These are phyloP conservation scores for Camelina hispida DNA, from an alignment of 345 rosid species.

Conservation along the genomic window DNA sequence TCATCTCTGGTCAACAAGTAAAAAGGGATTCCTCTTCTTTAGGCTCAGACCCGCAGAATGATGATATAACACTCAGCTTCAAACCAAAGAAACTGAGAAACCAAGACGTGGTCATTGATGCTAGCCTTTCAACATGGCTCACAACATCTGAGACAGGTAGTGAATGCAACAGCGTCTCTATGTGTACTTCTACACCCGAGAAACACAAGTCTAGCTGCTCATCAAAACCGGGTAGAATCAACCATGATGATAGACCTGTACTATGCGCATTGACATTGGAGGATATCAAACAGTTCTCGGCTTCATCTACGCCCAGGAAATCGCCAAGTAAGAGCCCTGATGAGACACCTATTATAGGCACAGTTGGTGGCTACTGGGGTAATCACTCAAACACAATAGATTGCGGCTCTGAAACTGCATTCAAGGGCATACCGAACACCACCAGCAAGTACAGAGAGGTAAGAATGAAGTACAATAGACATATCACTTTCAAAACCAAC, in stretches of 20 bases:
- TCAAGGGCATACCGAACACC: slow-evolving; percentile 89
- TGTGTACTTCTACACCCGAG: slow-evolving; percentile 45
- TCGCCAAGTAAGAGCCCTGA: slow-evolving; percentile 86
- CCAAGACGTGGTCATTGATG: slow-evolving; percentile 66
- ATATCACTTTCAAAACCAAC: neutral
- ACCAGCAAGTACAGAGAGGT: slow-evolving; percentile 96
- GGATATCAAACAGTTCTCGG: slow-evolving; percentile 78
- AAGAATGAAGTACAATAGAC: no score
- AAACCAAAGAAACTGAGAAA: slow-evolving; percentile 51
- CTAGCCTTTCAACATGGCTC: slow-evolving; percentile 96
- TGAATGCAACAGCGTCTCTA: slow-evolving; percentile 45
- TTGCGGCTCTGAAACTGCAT: slow-evolving; percentile 57
- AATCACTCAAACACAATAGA: slow-evolving; percentile 46
- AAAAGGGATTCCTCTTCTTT: slow-evolving; percentile 42
- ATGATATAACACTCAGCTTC: slow-evolving; percentile 52
- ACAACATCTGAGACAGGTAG: slow-evolving; percentile 60
- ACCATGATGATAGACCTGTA: slow-evolving; percentile 83
- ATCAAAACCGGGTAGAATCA: slow-evolving; percentile 56
- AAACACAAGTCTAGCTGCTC: slow-evolving; percentile 49
- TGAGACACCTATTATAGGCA: slow-evolving; percentile 83
- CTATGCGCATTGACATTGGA: slow-evolving; percentile 86
- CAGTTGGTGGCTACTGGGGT: slow-evolving; percentile 87
- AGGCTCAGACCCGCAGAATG: slow-evolving; percentile 43
- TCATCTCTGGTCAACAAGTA: slow-evolving; percentile 47
- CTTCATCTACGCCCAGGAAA: slow-evolving; percentile 71